Percentiles rank a stretch among this genome's conserved stretches.
Conservation (phyloP, 129 eudicot species). For the Ambrosia artemisiifolia region DNA sequence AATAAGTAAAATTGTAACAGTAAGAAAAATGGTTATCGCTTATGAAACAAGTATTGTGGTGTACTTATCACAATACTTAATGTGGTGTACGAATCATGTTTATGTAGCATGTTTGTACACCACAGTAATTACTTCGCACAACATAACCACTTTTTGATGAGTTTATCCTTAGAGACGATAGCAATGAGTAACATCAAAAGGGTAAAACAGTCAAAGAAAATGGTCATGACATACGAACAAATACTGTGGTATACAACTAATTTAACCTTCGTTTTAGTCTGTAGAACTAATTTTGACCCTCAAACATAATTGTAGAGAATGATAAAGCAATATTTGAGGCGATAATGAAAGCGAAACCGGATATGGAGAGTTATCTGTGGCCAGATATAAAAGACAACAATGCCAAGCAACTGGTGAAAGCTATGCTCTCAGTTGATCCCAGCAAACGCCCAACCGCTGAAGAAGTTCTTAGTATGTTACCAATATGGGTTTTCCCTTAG, state of each 20-base stretch:
- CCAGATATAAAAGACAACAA: conserved; percentile 56
- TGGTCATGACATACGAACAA: not conserved
- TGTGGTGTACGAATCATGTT: too few species aligned
- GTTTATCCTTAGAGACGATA: not conserved
- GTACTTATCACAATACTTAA: too few species aligned
- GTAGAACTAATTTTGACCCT: not conserved
- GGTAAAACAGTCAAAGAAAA: not conserved
- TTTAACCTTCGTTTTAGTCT: not conserved
- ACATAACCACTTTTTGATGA: not conserved
- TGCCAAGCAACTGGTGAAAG: conserved; percentile 58
- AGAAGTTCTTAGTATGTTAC: conserved; percentile 63
- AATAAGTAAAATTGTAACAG: too few species aligned
- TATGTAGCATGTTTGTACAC: not conserved
- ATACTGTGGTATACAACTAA: not conserved
- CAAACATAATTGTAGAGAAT: conserved; percentile 42
- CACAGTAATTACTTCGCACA: not conserved
- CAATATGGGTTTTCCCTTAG: not conserved
- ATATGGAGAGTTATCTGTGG: conserved; percentile 68
- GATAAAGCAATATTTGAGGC: conserved; percentile 65
- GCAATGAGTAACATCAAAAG: not conserved
- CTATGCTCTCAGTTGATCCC: conserved; percentile 68
- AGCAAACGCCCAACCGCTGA: conserved; percentile 64
- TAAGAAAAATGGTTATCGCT: too few species aligned
- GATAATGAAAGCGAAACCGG: conserved; percentile 40
- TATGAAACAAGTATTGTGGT: too few species aligned